Percentiles rank a stretch among this genome's conserved stretches.
These are phyloP conservation scores for Paspalum notatum DNA, from an alignment of 176 grass and related monocot genomes.

Conservation along the genomic window DNA sequence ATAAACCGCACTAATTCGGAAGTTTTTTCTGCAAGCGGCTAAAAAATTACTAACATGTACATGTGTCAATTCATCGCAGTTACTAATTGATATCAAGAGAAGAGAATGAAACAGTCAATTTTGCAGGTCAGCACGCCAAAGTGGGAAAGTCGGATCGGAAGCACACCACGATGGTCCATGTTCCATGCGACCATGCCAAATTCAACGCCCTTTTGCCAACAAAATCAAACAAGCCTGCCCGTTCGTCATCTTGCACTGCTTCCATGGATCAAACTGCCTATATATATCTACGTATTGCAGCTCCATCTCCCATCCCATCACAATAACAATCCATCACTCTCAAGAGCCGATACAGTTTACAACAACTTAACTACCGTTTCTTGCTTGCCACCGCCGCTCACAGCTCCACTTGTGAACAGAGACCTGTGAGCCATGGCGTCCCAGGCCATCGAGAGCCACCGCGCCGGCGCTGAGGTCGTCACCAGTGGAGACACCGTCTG, in stretches of 20 bases:
- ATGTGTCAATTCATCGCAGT: too few species aligned
- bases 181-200: too few species aligned
- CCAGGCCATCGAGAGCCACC: constrained; percentile 18
- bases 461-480: neutral
- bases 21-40: too few species aligned
- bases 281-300: neutral
- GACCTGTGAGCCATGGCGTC: neutral
- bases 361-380: neutral
- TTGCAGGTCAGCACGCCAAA: neutral
- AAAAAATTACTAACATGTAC: too few species aligned
- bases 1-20: too few species aligned
- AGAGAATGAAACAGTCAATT: neutral
- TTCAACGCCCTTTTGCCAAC: neutral
- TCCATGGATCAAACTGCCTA: neutral
- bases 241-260: neutral
- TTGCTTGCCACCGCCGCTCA: neutral
- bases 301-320: neutral
- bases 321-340: neutral
- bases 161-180: neutral
- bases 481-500: neutral
- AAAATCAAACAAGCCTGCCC: neutral
- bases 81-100: too few species aligned
- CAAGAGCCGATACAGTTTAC: neutral
- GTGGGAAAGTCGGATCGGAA: neutral
- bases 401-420: neutral